phyloP scores from a whole-genome alignment of 2,329 filamentous ascomycete species.

The Biscogniauxia marginata region DNA sequence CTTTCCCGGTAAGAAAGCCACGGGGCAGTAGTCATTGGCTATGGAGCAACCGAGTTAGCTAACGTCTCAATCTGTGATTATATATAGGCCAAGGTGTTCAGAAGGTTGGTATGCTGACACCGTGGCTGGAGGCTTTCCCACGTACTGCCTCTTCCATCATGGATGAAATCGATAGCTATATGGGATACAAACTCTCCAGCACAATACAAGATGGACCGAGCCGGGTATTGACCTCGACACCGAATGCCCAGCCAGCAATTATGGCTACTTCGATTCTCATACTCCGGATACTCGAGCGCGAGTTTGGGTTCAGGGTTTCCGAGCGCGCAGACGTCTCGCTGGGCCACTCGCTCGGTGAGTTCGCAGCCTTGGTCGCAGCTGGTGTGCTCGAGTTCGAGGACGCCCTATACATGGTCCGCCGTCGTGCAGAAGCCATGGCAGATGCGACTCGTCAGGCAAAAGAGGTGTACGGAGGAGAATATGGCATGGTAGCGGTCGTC shows the following conservation, averaged over 20 bases:
- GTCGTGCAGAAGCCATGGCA: constrained; percentile 80
- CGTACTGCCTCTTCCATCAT: constrained; percentile 71
- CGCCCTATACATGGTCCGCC: constrained; percentile 72
- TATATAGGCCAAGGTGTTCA: constrained; percentile 84
- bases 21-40: not conserved
- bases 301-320: constrained; percentile 73
- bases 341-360: constrained; percentile 90
- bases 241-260: constrained; percentile 90
- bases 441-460: constrained; percentile 67
- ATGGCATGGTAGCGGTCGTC: constrained; percentile 92
- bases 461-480: constrained; percentile 70
- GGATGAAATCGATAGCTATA: constrained; percentile 78
- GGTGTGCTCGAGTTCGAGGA: constrained; percentile 78
- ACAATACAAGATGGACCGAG: constrained; percentile 81
- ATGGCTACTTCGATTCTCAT: constrained; percentile 94
- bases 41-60: constrained; percentile 3
- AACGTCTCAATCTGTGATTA: not conserved
- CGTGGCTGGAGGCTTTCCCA: constrained; percentile 87
- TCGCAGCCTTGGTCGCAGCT: constrained; percentile 83
- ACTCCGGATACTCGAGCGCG: constrained; percentile 78
- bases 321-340: constrained; percentile 78
- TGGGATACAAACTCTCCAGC: constrained; percentile 72
- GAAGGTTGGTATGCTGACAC: constrained; percentile 80
- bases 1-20: constrained; percentile 50
- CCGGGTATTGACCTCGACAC: constrained; percentile 72